Conservation (phyloP, 176 grass and related monocot species). For the Saccharum spontaneum region DNA sequence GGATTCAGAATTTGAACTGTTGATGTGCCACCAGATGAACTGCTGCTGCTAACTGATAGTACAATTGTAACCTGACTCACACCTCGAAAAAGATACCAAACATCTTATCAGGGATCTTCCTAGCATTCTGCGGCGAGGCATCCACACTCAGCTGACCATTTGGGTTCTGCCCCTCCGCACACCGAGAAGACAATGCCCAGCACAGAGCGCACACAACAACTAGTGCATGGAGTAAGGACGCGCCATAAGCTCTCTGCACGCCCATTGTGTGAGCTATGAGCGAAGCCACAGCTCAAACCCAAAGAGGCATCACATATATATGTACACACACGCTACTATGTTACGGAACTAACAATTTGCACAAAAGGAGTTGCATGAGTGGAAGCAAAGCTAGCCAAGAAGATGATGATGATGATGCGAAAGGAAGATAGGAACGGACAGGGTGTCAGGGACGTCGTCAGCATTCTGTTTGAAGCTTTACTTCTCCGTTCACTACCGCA, state of each 20-base stretch:
- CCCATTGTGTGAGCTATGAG: slow-evolving; percentile 32
- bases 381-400: slow-evolving; percentile 41
- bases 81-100: slow-evolving; percentile 98
- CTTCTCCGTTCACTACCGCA: slow-evolving; percentile 22
- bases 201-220: slow-evolving; percentile 24
- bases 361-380: slow-evolving; percentile 45
- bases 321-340: not conserved
- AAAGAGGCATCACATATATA: slow-evolving; percentile 28
- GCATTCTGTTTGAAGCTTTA: slow-evolving; percentile 49
- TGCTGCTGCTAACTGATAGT: not conserved
- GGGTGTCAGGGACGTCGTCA: slow-evolving; percentile 36
- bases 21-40: not conserved
- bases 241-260: not conserved
- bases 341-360: slow-evolving; percentile 4
- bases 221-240: not conserved
- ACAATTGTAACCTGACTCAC: slow-evolving; percentile 4
- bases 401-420: not conserved
- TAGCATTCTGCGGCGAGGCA: slow-evolving; percentile 54
- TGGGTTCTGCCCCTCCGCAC: slow-evolving; percentile 37
- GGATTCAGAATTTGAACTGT: not conserved
- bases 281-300: not conserved
- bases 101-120: slow-evolving; percentile 85
- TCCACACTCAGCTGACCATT: slow-evolving; percentile 56
- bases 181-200: slow-evolving; percentile 13
- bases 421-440: slow-evolving; percentile 14